phyloP scores from a whole-genome alignment of 2,329 filamentous ascomycete species.

The Fusarium sp. region DNA sequence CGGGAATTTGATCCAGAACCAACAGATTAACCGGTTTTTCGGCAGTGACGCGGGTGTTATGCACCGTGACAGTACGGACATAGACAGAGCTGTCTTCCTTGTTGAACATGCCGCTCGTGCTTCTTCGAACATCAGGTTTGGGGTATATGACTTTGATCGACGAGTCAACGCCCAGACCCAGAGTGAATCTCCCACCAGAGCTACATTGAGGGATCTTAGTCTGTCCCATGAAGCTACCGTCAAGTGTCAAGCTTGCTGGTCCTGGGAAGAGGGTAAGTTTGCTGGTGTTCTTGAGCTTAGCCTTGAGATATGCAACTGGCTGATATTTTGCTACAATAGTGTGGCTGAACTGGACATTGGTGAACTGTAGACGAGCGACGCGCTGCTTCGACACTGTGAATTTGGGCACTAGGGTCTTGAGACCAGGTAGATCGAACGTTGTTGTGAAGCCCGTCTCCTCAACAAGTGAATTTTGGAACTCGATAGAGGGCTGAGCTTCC shows the following conservation, averaged over 20 bases:
- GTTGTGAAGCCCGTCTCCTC: constrained; percentile 71
- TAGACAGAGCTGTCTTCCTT: constrained; percentile 66
- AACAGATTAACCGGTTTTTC: constrained; percentile 59
- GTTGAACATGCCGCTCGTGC: constrained; percentile 63
- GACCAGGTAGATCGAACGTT: constrained; percentile 69
- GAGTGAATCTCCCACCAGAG: constrained; percentile 63
- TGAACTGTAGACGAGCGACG: constrained; percentile 65
- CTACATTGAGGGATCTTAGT: constrained; percentile 66
- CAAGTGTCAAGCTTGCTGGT: constrained; percentile 68
- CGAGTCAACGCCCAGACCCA: constrained; percentile 71
- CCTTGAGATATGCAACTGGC: constrained; percentile 69
- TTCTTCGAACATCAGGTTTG: constrained; percentile 65
- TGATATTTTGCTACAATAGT: constrained; percentile 71
- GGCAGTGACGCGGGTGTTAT: constrained; percentile 59
- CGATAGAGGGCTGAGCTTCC: constrained; percentile 48
- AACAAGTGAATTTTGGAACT: constrained; percentile 61
- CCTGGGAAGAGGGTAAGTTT: constrained; percentile 67
- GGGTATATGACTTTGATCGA: constrained; percentile 66
- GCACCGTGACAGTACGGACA: constrained; percentile 60
- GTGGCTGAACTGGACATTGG: constrained; percentile 65
- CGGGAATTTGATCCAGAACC: constrained; percentile 70
- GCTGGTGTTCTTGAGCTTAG: constrained; percentile 66
- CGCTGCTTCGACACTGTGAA: constrained; percentile 67
- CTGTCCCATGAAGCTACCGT: constrained; percentile 71
- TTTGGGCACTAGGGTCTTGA: constrained; percentile 66